These are phyloP conservation scores for Carex arenaria DNA, from an alignment of 202 grass and related monocot genomes.

Conservation along the genomic window DNA sequence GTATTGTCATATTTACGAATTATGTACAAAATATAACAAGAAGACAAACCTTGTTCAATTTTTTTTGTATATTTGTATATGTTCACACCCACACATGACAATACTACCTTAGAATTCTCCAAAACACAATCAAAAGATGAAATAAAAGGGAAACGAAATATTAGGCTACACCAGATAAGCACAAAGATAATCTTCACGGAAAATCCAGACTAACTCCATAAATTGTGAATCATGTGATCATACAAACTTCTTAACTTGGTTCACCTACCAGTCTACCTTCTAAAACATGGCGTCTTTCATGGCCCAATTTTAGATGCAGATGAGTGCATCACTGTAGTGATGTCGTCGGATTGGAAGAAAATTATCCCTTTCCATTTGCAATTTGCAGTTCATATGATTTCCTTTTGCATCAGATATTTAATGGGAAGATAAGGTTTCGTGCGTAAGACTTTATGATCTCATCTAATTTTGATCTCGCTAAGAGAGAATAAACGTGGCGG, in stretches of 20 bases:
- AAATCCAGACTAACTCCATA: not conserved
- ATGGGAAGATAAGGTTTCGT: not conserved
- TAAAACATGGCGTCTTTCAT: not conserved
- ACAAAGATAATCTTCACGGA: not conserved
- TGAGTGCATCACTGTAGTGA: too few species aligned
- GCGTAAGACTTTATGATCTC: not conserved
- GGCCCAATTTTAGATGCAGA: not conserved
- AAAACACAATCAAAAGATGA: not conserved
- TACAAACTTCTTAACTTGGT: not conserved
- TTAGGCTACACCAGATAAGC: not conserved
- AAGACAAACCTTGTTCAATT: too few species aligned
- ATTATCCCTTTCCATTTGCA: not conserved
- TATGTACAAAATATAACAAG: too few species aligned
- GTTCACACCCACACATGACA: too few species aligned
- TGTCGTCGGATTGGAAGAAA: too few species aligned
- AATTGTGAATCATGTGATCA: not conserved
- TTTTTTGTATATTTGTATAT: too few species aligned
- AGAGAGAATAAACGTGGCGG: not conserved
- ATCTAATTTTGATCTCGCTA: not conserved
- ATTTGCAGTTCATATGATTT: not conserved
- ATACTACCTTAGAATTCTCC: not conserved
- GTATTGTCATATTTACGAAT: too few species aligned
- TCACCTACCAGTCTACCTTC: not conserved
- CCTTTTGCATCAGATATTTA: not conserved
- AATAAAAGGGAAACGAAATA: not conserved